Evolutionary conservation across 495 filamentous ascomycete species (phyloP).

Genomic region (Xylaria bambusicola): DNA sequence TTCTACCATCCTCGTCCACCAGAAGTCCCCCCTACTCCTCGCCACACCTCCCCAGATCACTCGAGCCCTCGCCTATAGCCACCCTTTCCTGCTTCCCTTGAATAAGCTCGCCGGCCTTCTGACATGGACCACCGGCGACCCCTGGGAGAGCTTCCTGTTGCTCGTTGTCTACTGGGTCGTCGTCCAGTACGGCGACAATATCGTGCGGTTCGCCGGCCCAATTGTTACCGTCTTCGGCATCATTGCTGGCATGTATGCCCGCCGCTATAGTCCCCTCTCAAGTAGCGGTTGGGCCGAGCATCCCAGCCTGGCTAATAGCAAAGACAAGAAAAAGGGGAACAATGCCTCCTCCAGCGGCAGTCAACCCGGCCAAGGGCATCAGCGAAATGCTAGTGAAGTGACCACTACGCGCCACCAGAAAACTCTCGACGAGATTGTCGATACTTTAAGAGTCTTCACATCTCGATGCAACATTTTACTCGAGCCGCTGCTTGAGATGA

Average conservation of each 20-base stretch:
- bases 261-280: conserved; percentile 86
- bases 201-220: conserved; percentile 79
- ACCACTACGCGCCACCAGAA: conserved; percentile 68
- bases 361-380: conserved; percentile 50
- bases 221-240: conserved; percentile 74
- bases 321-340: conserved; percentile 51
- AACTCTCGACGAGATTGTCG: conserved; percentile 95
- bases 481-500: conserved; percentile 82
- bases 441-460: conserved; percentile 85
- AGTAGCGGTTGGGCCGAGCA: conserved; percentile 72
- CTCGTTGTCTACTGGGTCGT: conserved; percentile 81
- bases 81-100: conserved; percentile 85
- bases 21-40: conserved; percentile 90
- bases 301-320: conserved; percentile 24
- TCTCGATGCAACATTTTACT: conserved; percentile 87
- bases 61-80: conserved; percentile 86
- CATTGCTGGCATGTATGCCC: conserved; percentile 89
- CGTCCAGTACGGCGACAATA: conserved; percentile 79
- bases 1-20: conserved; percentile 91
- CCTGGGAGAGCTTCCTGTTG: conserved; percentile 95
- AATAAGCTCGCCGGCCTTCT: conserved; percentile 81
- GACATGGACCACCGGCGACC: conserved; percentile 90
- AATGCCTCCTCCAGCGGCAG: conserved; percentile 41
- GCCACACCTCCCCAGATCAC: conserved; percentile 94
- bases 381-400: conserved; percentile 56